Conservation (phyloP, 495 filamentous ascomycete genomes). For the Tuber aestivum region DNA sequence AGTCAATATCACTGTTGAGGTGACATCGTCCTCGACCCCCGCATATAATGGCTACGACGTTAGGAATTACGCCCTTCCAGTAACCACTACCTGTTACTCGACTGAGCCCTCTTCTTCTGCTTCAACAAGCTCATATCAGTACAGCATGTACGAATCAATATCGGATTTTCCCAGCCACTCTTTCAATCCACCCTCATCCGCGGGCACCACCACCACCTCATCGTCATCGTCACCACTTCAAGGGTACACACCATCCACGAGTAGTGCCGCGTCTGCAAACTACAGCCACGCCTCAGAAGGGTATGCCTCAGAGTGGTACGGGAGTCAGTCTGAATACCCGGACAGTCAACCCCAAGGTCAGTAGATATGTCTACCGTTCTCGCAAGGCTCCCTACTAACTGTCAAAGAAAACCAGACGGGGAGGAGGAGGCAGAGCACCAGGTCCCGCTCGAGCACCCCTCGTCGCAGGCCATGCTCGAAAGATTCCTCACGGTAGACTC, state of each 20-base stretch:
- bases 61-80: conserved; percentile 24
- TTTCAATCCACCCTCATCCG: neutral
- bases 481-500: conserved; percentile 27
- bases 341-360: conserved; percentile 24
- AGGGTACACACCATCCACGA: conserved; percentile 8
- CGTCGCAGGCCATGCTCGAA: conserved; percentile 18
- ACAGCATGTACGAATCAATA: conserved; percentile 8
- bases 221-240: conserved; percentile 11
- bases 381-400: neutral
- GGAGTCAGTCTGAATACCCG: conserved; percentile 3
- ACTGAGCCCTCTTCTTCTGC: conserved; percentile 8
- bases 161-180: neutral
- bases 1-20: conserved; percentile 31
- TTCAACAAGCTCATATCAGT: conserved; percentile 14
- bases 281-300: conserved; percentile 11
- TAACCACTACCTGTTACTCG: conserved; percentile 34
- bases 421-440: conserved; percentile 3
- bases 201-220: conserved; percentile 6
- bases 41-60: conserved; percentile 22
- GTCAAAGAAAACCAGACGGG: conserved; percentile 27
- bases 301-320: neutral
- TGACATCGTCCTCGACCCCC: conserved; percentile 17
- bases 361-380: conserved; percentile 6
- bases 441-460: conserved; percentile 10
- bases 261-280: conserved; percentile 5